phyloP scores from a whole-genome alignment of 2,329 filamentous ascomycete species.

The Orbilia quercus region DNA sequence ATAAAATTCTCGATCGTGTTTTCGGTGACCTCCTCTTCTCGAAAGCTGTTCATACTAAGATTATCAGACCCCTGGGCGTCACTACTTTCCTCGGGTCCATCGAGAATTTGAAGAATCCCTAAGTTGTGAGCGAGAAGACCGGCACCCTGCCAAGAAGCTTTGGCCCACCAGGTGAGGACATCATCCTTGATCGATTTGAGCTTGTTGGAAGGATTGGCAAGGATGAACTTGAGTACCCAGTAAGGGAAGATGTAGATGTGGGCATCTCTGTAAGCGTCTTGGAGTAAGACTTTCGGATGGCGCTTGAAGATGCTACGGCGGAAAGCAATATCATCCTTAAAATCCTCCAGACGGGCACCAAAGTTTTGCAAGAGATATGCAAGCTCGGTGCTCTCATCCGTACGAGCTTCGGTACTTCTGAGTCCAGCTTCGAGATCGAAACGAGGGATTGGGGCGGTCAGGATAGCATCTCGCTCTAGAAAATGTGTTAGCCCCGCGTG shows the following conservation, averaged over 20 bases:
- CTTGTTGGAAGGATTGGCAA: conserved; percentile 74
- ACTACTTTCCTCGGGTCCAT: conserved; percentile 61
- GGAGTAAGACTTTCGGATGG: conserved; percentile 80
- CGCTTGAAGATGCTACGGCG: conserved; percentile 79
- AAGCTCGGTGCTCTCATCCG: conserved; percentile 21
- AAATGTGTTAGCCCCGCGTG: neutral
- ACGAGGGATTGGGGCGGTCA: conserved; percentile 39
- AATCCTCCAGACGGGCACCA: conserved; percentile 21
- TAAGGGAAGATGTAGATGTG: conserved; percentile 94
- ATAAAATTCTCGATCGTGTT: conserved; percentile 60
- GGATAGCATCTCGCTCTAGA: conserved; percentile 35
- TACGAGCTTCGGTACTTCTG: conserved; percentile 37
- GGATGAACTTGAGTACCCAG: conserved; percentile 87
- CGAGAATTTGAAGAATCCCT: conserved; percentile 74
- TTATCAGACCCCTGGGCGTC: conserved; percentile 35
- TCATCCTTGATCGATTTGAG: conserved; percentile 92
- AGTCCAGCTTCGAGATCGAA: conserved; percentile 73
- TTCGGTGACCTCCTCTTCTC: conserved; percentile 59
- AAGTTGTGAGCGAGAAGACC: conserved; percentile 79
- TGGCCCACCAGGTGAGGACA: conserved; percentile 93
- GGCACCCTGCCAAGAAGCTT: conserved; percentile 83
- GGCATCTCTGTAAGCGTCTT: conserved; percentile 86
- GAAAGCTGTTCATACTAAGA: conserved; percentile 55
- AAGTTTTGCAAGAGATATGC: conserved; percentile 46
- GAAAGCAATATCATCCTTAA: conserved; percentile 75